Conservation (phyloP, 352 stramenopile species). For the Pythium insidiosum region DNA sequence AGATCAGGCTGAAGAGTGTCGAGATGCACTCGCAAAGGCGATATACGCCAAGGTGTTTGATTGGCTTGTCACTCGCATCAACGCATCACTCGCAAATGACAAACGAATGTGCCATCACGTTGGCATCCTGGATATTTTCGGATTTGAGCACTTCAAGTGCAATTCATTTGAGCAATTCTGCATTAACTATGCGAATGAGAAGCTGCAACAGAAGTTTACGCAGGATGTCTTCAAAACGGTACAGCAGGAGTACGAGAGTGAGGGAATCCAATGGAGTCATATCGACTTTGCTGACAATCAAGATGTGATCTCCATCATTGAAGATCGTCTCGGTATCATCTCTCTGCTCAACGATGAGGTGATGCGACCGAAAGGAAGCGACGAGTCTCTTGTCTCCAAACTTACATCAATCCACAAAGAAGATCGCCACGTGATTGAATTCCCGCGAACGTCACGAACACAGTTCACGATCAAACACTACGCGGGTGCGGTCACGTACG, state of each 20-base stretch:
- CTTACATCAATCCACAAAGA: conserved; percentile 72
- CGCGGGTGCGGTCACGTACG: conserved; percentile 89
- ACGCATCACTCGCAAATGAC: conserved; percentile 63
- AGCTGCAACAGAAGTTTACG: conserved; percentile 91
- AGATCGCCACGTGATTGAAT: conserved; percentile 71
- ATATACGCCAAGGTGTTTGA: conserved; percentile 96
- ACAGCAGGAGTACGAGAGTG: conserved; percentile 82
- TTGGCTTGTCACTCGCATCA: conserved; percentile 91
- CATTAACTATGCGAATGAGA: conserved; percentile 91
- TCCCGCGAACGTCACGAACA: conserved; percentile 61
- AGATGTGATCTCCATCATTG: conserved; percentile 83
- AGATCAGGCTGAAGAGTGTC: conserved; percentile 85
- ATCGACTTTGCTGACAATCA: conserved; percentile 90
- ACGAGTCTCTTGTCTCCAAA: conserved; percentile 74
- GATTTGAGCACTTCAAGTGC: conserved; percentile 93
- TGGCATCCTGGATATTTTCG: conserved; percentile 93
- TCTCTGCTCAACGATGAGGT: conserved; percentile 87
- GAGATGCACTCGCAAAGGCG: conserved; percentile 93
- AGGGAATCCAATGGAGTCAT: conserved; percentile 91
- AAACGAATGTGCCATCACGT: conserved; percentile 52
- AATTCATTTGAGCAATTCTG: too few species aligned
- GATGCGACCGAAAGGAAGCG: conserved; percentile 82
- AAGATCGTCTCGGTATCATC: conserved; percentile 84
- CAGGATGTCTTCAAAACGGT: too few species aligned
- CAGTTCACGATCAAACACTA: conserved; percentile 94